A percentile compares a stretch with the other conserved stretches of the same genome.
phyloP scores from a whole-genome alignment of 139 green algal genomes.

The Chlamydomonas asymmetrica region DNA sequence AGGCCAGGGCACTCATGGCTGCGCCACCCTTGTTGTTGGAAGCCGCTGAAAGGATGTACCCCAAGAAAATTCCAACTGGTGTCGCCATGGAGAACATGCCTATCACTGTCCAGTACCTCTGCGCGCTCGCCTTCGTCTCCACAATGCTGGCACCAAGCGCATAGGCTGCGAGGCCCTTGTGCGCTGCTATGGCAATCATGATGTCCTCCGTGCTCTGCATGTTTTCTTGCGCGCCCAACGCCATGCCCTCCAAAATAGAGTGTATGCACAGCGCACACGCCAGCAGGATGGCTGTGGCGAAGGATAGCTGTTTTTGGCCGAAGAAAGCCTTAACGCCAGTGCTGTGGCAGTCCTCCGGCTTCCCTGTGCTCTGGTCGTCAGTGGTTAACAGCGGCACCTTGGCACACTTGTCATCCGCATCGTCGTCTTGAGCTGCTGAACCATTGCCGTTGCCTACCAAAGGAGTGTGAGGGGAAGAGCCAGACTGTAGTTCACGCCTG shows the following conservation, averaged over 20 bases:
- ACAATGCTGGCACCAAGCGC: slow-evolving; percentile 76
- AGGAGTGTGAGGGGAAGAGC: no score
- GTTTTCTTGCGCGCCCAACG: slow-evolving; percentile 73
- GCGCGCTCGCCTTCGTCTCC: slow-evolving; percentile 43
- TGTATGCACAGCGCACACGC: slow-evolving; percentile 78
- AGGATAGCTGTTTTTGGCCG: slow-evolving; percentile 52
- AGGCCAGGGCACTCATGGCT: slow-evolving; percentile 66
- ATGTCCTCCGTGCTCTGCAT: slow-evolving; percentile 72
- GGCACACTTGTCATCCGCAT: no score
- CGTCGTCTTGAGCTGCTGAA: no score
- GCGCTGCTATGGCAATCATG: slow-evolving; percentile 75
- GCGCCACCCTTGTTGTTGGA: slow-evolving; percentile 49
- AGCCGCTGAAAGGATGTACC: slow-evolving; percentile 55
- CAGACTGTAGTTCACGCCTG: no score
- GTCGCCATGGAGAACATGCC: slow-evolving; percentile 69
- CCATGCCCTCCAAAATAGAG: slow-evolving; percentile 78
- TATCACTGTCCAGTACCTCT: slow-evolving; percentile 72
- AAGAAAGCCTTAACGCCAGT: slow-evolving; percentile 30
- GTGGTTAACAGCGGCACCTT: no score
- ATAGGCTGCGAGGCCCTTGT: slow-evolving; percentile 76
- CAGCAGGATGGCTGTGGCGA: slow-evolving; percentile 76
- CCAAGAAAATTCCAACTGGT: slow-evolving; percentile 70
- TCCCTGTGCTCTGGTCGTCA: no score
- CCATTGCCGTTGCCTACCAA: no score
- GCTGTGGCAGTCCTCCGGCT: slow-evolving; percentile 12